A percentile compares a stretch with the other conserved stretches of the same genome.
These are phyloP conservation scores for Aspergillus sparsus DNA, from an alignment of 495 filamentous ascomycete genomes.

Conservation along the genomic window DNA sequence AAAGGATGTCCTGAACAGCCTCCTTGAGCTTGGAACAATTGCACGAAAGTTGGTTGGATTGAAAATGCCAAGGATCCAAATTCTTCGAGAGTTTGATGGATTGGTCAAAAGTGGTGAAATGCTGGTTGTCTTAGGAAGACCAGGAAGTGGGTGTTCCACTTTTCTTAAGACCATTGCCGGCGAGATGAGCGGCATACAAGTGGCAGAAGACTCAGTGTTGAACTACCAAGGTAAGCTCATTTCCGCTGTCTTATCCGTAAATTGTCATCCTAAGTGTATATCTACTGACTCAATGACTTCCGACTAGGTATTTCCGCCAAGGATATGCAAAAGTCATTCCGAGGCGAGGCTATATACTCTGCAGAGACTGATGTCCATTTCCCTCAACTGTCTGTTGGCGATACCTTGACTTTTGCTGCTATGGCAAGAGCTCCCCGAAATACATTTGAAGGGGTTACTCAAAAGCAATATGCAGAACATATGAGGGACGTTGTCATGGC, in stretches of 20 bases:
- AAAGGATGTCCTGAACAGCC: conserved; percentile 45
- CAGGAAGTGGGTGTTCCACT: conserved; percentile 43
- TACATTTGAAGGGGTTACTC: conserved; percentile 40
- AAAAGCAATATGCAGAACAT: conserved; percentile 39
- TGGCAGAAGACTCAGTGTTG: conserved; percentile 41
- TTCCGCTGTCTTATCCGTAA: not conserved
- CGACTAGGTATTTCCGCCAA: conserved; percentile 61
- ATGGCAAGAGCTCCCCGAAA: conserved; percentile 44
- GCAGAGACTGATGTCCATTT: conserved; percentile 62
- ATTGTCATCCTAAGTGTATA: not conserved
- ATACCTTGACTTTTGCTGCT: conserved; percentile 61
- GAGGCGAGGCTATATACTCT: conserved; percentile 62
- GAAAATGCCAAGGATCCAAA: conserved; percentile 32
- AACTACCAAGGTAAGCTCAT: conserved; percentile 45
- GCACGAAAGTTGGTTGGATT: conserved; percentile 29
- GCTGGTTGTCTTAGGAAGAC: conserved; percentile 41
- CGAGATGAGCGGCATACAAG: conserved; percentile 35
- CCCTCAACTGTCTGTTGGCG: conserved; percentile 59
- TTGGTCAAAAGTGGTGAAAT: conserved; percentile 39
- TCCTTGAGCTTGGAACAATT: conserved; percentile 42
- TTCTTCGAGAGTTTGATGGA: conserved; percentile 42
- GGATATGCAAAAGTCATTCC: conserved; percentile 62
- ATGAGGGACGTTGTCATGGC: conserved; percentile 59
- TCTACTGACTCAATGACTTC: conserved; percentile 39
- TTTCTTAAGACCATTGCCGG: conserved; percentile 41